Evolutionary conservation across 164 flowering plant genomes (phyloP).

Genomic region (Cinnamomum micranthum): DNA sequence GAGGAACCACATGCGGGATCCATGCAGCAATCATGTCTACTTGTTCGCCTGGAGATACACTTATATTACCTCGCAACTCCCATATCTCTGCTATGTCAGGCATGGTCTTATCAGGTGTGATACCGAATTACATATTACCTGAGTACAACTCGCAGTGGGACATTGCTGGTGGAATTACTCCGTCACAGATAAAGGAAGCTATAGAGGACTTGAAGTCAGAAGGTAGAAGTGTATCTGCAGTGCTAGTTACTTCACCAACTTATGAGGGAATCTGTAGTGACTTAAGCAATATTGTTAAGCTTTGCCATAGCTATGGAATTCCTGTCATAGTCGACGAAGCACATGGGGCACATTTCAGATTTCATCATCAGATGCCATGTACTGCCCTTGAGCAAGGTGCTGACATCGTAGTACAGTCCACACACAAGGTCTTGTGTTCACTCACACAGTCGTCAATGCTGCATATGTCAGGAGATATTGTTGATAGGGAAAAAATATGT

Average conservation of each 20-base stretch:
- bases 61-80: constrained; percentile 45
- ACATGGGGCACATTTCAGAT: constrained; percentile 54
- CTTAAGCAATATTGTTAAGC: constrained; percentile 24
- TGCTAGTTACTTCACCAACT: constrained; percentile 49
- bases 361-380: constrained; percentile 38
- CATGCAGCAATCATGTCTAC: constrained; percentile 60
- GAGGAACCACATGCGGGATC: constrained; percentile 56
- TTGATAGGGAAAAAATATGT: constrained; percentile 40
- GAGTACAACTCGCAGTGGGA: constrained; percentile 44
- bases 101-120: constrained; percentile 46
- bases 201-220: constrained; percentile 34
- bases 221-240: constrained; percentile 39
- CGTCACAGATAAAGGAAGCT: constrained; percentile 37
- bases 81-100: constrained; percentile 53
- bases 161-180: constrained; percentile 39
- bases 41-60: constrained; percentile 48
- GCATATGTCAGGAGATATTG: constrained; percentile 42
- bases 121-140: constrained; percentile 44
- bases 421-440: constrained; percentile 53
- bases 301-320: constrained; percentile 39
- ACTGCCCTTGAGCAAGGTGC: constrained; percentile 55
- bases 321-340: constrained; percentile 59
- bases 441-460: constrained; percentile 58
- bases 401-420: constrained; percentile 51
- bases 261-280: constrained; percentile 53